Base-by-base conservation (phyloP, 169 alveolate species). In the Cryptosporidium tyzzeri region DNA sequence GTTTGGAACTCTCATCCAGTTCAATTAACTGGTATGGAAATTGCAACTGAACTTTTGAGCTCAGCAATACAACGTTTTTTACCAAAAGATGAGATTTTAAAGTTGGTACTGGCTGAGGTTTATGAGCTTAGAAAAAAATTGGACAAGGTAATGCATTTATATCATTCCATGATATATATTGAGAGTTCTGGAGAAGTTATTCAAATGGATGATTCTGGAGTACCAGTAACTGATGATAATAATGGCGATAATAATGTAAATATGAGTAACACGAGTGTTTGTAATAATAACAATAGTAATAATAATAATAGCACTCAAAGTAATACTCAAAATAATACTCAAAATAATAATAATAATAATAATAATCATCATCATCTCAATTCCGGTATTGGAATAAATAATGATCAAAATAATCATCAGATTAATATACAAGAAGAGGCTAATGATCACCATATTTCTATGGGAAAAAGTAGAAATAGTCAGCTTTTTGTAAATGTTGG, bases 1-100 rank as follows among this genome's bases (percentile, higher is more conserved):
- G 89, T 80, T n/a, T 80, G 89, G 89, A 80, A 65, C 21, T 65
- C 41, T 29, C 89, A 80, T 65, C 89, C 89, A 23, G 62, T 80
- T 31, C 75, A 59, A 33, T 9, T 31, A 7, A 62, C 89, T 37
- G 89, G 89, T 31, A 41, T 80, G 8, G 89, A 80, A 0, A 80
- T 59, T 48, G 89, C 89, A 12, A 59, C 89, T 37, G 75, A 80
- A 1, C 59, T 80, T 37, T 23, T 80, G 23, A 65, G 53, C 31
- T 80, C 89, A 14, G 73, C 89, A 16, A 80, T 80, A 26, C 89
- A 80, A 45, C 39, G 89, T n/a, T 80, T 80, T 65, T 50, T 80
- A 12, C 89, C 89, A 6, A 80, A 65, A n/a, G 89, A 80, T 48
- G 89, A 80, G 80, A 29, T 80, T 23, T n/a, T 80, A 8, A 80